Evolutionary conservation across 148 eudicot species (phyloP).

Genomic region (Chenopodium berlandieri): DNA sequence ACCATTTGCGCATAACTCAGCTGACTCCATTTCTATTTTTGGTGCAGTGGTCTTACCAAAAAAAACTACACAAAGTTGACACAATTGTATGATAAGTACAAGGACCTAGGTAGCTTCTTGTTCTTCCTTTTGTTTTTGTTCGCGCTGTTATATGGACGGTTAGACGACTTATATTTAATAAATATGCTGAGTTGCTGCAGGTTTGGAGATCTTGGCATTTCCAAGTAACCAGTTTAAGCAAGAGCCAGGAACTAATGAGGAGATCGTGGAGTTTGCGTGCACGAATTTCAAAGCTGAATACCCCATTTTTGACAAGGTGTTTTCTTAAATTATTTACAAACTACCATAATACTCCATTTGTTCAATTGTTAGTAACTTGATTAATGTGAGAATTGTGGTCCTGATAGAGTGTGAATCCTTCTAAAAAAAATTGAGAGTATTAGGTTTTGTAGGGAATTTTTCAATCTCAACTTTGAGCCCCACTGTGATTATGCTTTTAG

Average conservation of each 20-base stretch:
- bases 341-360: neutral
- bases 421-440: too few relatives aligned
- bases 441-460: too few relatives aligned
- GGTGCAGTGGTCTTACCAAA: conserved; percentile 69
- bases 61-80: conserved; percentile 77
- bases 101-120: conserved; percentile 49
- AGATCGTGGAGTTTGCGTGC: conserved; percentile 54
- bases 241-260: conserved; percentile 54
- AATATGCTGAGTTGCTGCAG: conserved; percentile 19
- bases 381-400: neutral
- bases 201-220: conserved; percentile 50
- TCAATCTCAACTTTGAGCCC: too few relatives aligned
- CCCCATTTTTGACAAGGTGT: conserved; percentile 53
- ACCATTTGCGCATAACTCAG: neutral
- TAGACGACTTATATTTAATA: neutral
- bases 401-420: too few relatives aligned
- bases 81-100: conserved; percentile 65
- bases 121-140: neutral
- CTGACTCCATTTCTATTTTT: neutral
- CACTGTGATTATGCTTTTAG: too few relatives aligned
- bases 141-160: neutral
- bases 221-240: conserved; percentile 55
- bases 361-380: neutral
- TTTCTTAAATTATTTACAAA: neutral
- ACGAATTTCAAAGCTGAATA: conserved; percentile 57